Conservation (phyloP, 192 early-diverging fungal species). For the Linnemannia hyalina region DNA sequence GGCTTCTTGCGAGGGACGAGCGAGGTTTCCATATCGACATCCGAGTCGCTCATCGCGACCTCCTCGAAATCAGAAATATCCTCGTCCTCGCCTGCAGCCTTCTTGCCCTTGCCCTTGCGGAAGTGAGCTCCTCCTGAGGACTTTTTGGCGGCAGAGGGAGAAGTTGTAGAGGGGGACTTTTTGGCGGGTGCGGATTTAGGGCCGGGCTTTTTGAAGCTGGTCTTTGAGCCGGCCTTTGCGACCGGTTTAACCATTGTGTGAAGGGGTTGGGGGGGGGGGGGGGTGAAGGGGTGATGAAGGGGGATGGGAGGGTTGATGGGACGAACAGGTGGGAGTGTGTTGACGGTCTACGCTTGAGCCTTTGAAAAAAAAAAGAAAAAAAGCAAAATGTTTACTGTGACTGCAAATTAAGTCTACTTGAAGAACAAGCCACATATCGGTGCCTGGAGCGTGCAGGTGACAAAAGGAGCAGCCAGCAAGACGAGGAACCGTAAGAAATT, state of each 20-base stretch:
- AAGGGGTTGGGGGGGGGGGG: neutral
- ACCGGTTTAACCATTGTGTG: conserved; percentile 12
- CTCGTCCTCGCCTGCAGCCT: conserved; percentile 30
- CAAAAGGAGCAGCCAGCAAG: neutral
- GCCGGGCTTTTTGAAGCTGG: conserved; percentile 1
- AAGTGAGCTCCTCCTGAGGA: conserved; percentile 28
- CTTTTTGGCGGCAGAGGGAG: neutral
- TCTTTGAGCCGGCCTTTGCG: conserved; percentile 8
- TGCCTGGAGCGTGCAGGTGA: neutral
- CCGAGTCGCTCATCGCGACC: conserved; percentile 56
- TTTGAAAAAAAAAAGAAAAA: neutral
- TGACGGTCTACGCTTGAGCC: neutral
- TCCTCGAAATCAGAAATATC: conserved; percentile 53
- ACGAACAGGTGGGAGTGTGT: neutral
- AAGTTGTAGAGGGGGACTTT: neutral
- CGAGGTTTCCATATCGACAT: conserved; percentile 51
- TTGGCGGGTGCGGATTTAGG: neutral
- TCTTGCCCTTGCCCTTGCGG: conserved; percentile 39
- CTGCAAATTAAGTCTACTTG: neutral
- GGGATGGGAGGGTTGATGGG: neutral
- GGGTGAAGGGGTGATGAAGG: neutral
- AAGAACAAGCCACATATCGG: neutral
- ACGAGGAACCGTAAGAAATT: neutral
- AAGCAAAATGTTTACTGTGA: neutral
- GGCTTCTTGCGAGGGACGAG: conserved; percentile 51